Conservation (phyloP, 768 basidiomycete genomes). For the Paxillus rubicundulus region DNA sequence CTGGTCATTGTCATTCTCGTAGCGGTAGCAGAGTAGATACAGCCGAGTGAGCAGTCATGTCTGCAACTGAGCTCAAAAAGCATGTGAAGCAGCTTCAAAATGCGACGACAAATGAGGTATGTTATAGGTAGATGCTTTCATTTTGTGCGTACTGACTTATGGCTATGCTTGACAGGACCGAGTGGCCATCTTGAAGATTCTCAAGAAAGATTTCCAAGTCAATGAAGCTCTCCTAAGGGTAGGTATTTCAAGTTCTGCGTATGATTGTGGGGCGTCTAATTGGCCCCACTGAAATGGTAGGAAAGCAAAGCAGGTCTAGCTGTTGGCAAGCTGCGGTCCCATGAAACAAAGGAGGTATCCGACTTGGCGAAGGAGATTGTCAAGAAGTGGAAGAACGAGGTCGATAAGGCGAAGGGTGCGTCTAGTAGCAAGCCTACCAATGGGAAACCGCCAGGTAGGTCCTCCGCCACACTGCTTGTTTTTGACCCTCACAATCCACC, state of each 20-base stretch:
- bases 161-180: conserved; percentile 49
- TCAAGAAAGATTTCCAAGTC: conserved; percentile 67
- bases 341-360: conserved; percentile 67
- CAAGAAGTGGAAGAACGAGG: conserved; percentile 87
- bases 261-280: neutral
- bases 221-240: conserved; percentile 76
- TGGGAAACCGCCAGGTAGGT: conserved; percentile 39
- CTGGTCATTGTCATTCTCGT: conserved; percentile 2
- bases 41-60: conserved; percentile 19
- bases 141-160: conserved; percentile 29
- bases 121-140: conserved; percentile 39
- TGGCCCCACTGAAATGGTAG: conserved; percentile 36
- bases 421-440: conserved; percentile 16
- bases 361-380: conserved; percentile 89
- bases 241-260: conserved; percentile 32
- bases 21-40: conserved; percentile 22
- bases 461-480: neutral
- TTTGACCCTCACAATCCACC: conserved; percentile 7
- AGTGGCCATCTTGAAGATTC: conserved; percentile 51
- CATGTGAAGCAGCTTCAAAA: conserved; percentile 78
- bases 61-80: conserved; percentile 65
- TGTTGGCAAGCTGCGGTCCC: conserved; percentile 82
- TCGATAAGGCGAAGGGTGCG: conserved; percentile 62
- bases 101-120: conserved; percentile 55
- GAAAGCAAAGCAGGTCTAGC: conserved; percentile 92